Conservation (phyloP, 495 filamentous ascomycete species). For the Aspergillus heteromorphus region DNA sequence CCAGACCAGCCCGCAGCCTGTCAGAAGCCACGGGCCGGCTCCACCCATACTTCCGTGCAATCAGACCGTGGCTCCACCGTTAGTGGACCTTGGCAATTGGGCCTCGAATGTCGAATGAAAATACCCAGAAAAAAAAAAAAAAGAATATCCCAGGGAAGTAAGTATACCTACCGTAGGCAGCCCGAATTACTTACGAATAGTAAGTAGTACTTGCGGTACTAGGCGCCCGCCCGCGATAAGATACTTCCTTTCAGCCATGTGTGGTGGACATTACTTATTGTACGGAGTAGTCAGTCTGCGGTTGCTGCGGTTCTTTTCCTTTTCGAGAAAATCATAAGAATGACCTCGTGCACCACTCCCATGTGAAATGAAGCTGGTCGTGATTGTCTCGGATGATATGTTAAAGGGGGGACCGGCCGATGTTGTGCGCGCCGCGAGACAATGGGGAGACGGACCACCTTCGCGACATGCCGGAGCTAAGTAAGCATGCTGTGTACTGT, state of each 20-base stretch:
- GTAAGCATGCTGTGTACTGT: background rate
- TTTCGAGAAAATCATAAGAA: constrained; percentile 7
- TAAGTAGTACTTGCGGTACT: too few species aligned
- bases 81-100: constrained; percentile 17
- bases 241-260: constrained; percentile 10
- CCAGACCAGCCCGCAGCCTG: constrained; percentile 8
- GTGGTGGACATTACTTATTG: too few species aligned
- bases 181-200: too few species aligned
- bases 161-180: background rate
- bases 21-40: constrained; percentile 12
- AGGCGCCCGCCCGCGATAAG: constrained; percentile 13
- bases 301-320: constrained; percentile 4
- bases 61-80: constrained; percentile 9
- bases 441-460: background rate
- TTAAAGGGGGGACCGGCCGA: background rate
- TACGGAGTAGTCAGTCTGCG: too few species aligned
- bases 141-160: background rate
- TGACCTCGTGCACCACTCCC: constrained; percentile 16
- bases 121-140: background rate
- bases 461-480: background rate
- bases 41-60: constrained; percentile 15
- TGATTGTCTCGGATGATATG: constrained; percentile 1
- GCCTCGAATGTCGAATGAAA: constrained; percentile 16
- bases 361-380: constrained; percentile 17
- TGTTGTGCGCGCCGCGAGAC: background rate